Conservation (phyloP, 306 rosid genomes). For the Trichosanthes cucumerina region DNA sequence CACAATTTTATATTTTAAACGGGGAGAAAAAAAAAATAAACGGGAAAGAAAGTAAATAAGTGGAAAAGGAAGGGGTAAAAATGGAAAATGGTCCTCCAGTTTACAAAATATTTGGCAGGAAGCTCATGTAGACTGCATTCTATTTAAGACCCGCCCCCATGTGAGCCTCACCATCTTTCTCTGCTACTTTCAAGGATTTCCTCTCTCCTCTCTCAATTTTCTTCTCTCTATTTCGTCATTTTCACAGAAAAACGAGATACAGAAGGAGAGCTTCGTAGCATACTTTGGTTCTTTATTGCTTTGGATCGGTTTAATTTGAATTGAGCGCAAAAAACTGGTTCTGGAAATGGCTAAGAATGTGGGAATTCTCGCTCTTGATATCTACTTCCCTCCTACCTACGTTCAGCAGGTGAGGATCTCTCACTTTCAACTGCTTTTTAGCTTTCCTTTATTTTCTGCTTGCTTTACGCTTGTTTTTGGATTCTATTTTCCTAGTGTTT, state of each 20-base stretch:
- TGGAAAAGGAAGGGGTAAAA: not conserved
- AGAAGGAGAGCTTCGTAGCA: not conserved
- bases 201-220: not conserved
- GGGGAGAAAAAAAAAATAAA: not conserved
- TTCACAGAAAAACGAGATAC: not conserved
- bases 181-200: constrained; percentile 3
- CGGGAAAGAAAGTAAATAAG: not conserved
- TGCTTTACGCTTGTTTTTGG: not conserved
- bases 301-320: not conserved
- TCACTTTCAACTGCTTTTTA: not conserved
- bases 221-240: not conserved
- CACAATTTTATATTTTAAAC: not conserved
- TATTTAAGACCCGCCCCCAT: constrained; percentile 14
- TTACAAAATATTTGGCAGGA: constrained; percentile 1
- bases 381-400: constrained; percentile 82
- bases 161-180: constrained; percentile 9
- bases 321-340: not conserved
- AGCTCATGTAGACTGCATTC: constrained; percentile 13
- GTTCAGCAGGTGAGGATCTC: constrained; percentile 65
- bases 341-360: constrained; percentile 67
- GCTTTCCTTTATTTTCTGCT: not conserved
- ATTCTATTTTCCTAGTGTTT: not conserved
- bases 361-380: constrained; percentile 87
- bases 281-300: not conserved
- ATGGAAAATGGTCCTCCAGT: not conserved